Percentiles rank a stretch among this genome's conserved stretches.
These are phyloP conservation scores for Daedaleopsis sinensis DNA, from an alignment of 768 basidiomycete genomes.

Conservation along the genomic window DNA sequence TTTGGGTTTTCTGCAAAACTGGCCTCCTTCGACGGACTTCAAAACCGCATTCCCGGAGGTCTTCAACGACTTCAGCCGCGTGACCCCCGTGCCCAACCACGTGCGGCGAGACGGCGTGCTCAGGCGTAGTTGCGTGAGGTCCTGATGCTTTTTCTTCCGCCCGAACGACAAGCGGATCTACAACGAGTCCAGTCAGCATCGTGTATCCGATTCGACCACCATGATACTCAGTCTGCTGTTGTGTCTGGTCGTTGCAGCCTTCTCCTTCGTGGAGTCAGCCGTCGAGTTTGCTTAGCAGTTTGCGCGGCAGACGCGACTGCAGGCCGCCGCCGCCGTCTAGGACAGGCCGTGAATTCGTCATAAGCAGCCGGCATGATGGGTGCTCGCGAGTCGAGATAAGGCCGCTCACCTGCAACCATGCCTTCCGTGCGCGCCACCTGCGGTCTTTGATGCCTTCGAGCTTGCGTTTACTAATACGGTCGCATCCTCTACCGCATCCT, in stretches of 20 bases:
- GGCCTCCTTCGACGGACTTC: conserved; percentile 90
- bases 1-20: conserved; percentile 66
- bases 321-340: conserved; percentile 74
- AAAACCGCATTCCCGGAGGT: conserved; percentile 80
- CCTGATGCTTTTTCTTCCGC: conserved; percentile 70
- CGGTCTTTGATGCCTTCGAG: too few relatives aligned
- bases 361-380: neutral
- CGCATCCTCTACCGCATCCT: too few relatives aligned
- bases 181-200: conserved; percentile 10
- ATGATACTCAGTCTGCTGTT: conserved; percentile 68
- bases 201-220: neutral
- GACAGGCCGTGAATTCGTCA: conserved; percentile 4
- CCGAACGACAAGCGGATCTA: conserved; percentile 82
- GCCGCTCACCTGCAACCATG: conserved; percentile 60
- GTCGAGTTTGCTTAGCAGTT: conserved; percentile 84
- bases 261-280: conserved; percentile 56
- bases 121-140: too few relatives aligned
- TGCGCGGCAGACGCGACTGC: conserved; percentile 78
- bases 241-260: conserved; percentile 55
- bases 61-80: conserved; percentile 81
- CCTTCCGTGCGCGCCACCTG: too few relatives aligned
- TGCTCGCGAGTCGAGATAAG: neutral
- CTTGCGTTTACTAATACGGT: conserved; percentile 73
- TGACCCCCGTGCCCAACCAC: conserved; percentile 87
- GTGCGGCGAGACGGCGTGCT: conserved; percentile 88